Evolutionary conservation across 2,329 filamentous ascomycete species (phyloP).

Genomic region (Torrubiella hemipterigena): DNA sequence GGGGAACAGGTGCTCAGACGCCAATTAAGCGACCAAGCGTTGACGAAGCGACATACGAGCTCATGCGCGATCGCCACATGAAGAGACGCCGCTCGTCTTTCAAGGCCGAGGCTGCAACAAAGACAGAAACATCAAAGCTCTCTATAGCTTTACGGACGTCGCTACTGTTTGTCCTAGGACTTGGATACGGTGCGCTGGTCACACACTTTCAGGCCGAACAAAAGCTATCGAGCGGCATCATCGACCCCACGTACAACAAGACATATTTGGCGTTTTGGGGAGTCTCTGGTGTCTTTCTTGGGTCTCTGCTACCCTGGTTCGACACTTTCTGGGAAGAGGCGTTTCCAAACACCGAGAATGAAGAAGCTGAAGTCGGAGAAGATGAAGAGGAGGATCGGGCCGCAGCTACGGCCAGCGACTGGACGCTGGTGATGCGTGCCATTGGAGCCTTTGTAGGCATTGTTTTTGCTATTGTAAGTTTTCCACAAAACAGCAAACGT

Average conservation of each 20-base stretch:
- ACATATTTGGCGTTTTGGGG: constrained; percentile 75
- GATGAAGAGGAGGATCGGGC: constrained; percentile 18
- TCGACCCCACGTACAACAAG: constrained; percentile 38
- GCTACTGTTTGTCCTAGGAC: constrained; percentile 66
- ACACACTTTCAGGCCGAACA: constrained; percentile 64
- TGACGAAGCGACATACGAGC: constrained; percentile 31
- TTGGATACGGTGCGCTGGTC: constrained; percentile 73
- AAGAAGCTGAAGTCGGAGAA: constrained; percentile 15
- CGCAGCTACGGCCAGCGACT: constrained; percentile 46
- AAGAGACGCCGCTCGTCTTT: constrained; percentile 21
- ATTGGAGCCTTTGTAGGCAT: constrained; percentile 51
- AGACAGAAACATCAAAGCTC: constrained; percentile 11
- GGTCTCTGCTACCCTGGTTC: constrained; percentile 72
- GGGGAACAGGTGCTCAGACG: constrained; percentile 66
- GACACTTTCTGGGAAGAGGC: constrained; percentile 61
- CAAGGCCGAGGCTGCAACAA: constrained; percentile 14
- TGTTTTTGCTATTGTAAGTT: constrained; percentile 62
- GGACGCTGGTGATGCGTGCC: constrained; percentile 52
- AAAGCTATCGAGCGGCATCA: constrained; percentile 40
- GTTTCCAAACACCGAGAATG: constrained; percentile 24
- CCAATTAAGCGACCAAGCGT: constrained; percentile 35
- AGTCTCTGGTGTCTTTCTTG: constrained; percentile 61
- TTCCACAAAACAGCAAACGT: constrained; percentile 1
- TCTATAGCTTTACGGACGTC: constrained; percentile 45
- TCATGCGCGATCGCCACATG: constrained; percentile 28